Conservation (phyloP, 2,329 filamentous ascomycete species). For the Cladophialophora chaetospira region DNA sequence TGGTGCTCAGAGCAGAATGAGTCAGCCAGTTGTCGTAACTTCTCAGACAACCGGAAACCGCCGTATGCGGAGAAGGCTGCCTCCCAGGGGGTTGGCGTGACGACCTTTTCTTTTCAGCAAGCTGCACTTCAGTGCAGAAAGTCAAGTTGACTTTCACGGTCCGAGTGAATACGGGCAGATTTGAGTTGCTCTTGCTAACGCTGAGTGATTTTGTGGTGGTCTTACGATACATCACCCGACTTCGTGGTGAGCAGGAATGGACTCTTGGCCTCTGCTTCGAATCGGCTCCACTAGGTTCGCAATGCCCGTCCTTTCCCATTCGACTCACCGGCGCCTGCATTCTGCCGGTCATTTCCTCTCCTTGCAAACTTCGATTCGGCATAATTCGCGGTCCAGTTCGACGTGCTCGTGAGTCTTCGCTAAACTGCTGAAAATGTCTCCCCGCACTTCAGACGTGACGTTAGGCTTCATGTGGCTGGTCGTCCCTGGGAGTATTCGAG, state of each 20-base stretch:
- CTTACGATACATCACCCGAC: neutral
- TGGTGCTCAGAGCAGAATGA: neutral
- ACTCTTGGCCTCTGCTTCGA: neutral
- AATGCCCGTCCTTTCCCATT: neutral
- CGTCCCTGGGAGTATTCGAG: neutral
- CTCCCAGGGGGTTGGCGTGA: too few relatives aligned
- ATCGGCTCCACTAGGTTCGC: neutral
- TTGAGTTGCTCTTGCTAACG: neutral
- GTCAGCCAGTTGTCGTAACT: neutral
- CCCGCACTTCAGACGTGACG: neutral
- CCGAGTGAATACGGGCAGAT: neutral
- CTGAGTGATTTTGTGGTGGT: neutral
- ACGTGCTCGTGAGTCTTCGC: neutral
- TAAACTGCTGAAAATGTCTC: neutral
- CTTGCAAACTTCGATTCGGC: neutral
- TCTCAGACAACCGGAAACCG: constrained; percentile 10
- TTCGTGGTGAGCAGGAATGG: neutral
- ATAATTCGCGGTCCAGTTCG: neutral
- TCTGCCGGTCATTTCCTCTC: neutral
- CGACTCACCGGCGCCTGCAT: too few relatives aligned
- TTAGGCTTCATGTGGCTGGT: neutral
- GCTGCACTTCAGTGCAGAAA: too few relatives aligned
- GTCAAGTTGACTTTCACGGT: too few relatives aligned
- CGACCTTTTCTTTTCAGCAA: too few relatives aligned
- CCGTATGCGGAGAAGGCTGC: neutral